Conservation (phyloP, 1,284 basidiomycete species). For the Spongiforma sp. region DNA sequence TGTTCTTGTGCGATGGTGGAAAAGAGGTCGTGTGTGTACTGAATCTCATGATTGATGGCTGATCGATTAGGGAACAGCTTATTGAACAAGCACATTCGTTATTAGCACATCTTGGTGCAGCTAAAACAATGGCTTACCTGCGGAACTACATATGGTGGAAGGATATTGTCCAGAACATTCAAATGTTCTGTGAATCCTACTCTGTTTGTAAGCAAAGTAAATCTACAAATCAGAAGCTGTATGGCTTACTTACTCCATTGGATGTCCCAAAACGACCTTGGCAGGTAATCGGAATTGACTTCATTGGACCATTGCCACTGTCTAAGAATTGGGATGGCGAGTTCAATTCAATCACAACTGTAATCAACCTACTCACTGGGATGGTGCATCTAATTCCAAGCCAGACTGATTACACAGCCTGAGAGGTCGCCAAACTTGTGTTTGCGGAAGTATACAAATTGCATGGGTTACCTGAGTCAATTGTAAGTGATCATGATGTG, state of each 20-base stretch:
- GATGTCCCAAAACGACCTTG: not conserved
- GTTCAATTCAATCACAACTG: not conserved
- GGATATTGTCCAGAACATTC: not conserved
- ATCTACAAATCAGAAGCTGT: not conserved
- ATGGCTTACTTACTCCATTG: not conserved
- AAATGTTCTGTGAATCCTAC: not conserved
- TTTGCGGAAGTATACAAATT: not conserved
- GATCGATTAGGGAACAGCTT: not conserved
- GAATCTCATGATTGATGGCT: not conserved
- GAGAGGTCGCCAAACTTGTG: not conserved
- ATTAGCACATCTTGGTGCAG: not conserved
- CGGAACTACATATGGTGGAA: not conserved
- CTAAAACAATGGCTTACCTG: not conserved
- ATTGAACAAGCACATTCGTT: not conserved
- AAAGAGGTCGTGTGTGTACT: not conserved
- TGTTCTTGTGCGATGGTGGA: slow-evolving; percentile 19
- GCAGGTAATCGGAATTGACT: not conserved
- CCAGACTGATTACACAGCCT: not conserved
- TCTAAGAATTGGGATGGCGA: not conserved
- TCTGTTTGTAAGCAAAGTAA: not conserved
- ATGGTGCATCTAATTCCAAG: not conserved
- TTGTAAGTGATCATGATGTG: not conserved
- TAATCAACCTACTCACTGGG: not conserved
- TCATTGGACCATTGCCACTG: not conserved
- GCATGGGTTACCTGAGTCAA: not conserved